phyloP scores from a whole-genome alignment of 2,329 filamentous ascomycete species.

The Apiospora aurea region DNA sequence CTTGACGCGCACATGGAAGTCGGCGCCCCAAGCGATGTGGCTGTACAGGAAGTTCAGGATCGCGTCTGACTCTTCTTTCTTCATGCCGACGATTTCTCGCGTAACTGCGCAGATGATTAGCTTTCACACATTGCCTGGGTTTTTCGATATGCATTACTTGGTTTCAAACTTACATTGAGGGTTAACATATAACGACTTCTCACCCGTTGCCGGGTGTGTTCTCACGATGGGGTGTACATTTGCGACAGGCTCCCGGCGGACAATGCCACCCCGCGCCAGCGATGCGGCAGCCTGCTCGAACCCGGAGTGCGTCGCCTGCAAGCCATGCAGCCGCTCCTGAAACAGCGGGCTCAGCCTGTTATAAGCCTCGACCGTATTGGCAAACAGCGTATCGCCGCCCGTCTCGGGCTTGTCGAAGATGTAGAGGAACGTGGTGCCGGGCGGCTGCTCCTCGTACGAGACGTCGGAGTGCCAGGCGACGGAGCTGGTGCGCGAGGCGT shows the following conservation, averaged over 20 bases:
- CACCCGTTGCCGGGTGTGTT: slow-evolving; percentile 82
- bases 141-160: background rate
- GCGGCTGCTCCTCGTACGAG: slow-evolving; percentile 86
- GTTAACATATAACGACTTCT: slow-evolving; percentile 86
- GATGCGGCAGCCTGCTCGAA: slow-evolving; percentile 80
- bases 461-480: slow-evolving; percentile 92
- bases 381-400: slow-evolving; percentile 87
- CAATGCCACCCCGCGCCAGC: slow-evolving; percentile 70
- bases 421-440: slow-evolving; percentile 89
- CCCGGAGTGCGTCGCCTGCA: slow-evolving; percentile 82
- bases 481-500: slow-evolving; percentile 74
- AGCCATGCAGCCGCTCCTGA: slow-evolving; percentile 78
- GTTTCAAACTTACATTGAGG: slow-evolving; percentile 71
- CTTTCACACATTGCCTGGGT: background rate
- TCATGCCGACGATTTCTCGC: slow-evolving; percentile 79
- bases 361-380: slow-evolving; percentile 82
- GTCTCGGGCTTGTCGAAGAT: slow-evolving; percentile 81
- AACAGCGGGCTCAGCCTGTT: slow-evolving; percentile 80
- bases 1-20: slow-evolving; percentile 77
- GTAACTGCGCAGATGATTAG: slow-evolving; percentile 62
- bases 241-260: slow-evolving; percentile 77
- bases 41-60: slow-evolving; percentile 80
- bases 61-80: slow-evolving; percentile 85
- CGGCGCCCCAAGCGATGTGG: slow-evolving; percentile 74
- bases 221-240: slow-evolving; percentile 80